phyloP scores from a whole-genome alignment of 2,329 filamentous ascomycete genomes.

The Penicillium polonicum region DNA sequence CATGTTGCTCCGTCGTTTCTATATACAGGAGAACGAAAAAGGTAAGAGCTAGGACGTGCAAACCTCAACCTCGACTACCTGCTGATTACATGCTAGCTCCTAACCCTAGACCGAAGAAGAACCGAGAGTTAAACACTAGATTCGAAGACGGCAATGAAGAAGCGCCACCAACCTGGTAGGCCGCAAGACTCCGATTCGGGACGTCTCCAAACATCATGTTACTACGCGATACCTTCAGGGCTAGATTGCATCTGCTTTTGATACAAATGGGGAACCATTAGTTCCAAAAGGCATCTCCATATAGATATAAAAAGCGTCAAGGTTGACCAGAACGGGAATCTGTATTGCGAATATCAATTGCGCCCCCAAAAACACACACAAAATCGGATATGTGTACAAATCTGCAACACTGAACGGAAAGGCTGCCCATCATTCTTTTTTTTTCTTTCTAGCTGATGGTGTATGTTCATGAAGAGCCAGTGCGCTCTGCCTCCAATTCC shows the following conservation, averaged over 20 bases:
- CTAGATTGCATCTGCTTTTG: background rate
- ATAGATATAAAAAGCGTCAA: background rate
- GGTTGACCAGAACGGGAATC: conserved; percentile 14
- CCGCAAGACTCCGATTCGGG: background rate
- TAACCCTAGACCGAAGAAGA: conserved; percentile 64
- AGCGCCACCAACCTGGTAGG: background rate
- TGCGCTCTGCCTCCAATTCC: conserved; percentile 79
- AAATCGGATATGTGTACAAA: conserved; percentile 31
- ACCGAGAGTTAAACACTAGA: conserved; percentile 61
- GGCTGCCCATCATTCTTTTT: conserved; percentile 7
- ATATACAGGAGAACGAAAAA: conserved; percentile 96
- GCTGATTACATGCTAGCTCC: conserved; percentile 48
- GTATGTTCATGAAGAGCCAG: conserved; percentile 22
- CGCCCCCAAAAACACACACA: conserved; percentile 24
- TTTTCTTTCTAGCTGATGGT: conserved; percentile 14
- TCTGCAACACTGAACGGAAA: conserved; percentile 16
- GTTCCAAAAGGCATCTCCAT: background rate
- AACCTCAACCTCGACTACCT: background rate
- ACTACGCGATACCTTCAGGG: background rate
- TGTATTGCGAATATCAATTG: conserved; percentile 25
- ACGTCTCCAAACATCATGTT: background rate
- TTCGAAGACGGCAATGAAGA: conserved; percentile 39
- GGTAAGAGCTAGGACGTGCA: conserved; percentile 48
- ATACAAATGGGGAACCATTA: background rate
- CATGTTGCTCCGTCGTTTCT: conserved; percentile 86